Base-by-base conservation (phyloP, 805 yeast species). In the Kazachstania martiniae region DNA sequence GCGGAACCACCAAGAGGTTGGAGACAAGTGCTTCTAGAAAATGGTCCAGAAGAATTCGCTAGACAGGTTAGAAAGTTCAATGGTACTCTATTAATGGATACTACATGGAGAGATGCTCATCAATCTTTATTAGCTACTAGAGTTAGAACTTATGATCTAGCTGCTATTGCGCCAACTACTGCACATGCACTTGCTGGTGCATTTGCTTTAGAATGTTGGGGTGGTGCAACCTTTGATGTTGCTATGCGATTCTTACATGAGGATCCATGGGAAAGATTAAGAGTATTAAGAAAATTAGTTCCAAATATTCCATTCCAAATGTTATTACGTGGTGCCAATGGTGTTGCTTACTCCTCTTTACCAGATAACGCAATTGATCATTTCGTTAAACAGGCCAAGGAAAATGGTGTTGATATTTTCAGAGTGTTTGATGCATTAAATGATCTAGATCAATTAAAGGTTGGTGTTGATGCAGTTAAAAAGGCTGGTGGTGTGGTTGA, bases 41-140 rank as follows among this genome's bases (percentile, higher is more conserved):
- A 79, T 47, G 98, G 98, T 36, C 94, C 98, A 19, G 91, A 71
- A 34, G 82, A 66, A 21, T 91, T 91, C 55, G 95, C 96, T 46
- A 70, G 77, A 63, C 78, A 83, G 50, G 94, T 91, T 38, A 76
- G 96, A 58, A 59, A 64, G 12, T 77, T 74, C 63, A 65, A 83
- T 34, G 98, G 98, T 51, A 78, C 94, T 44, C 67, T 91, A 59
- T 64, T 91, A 50, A 91, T 93, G 84, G 99, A 91, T 61, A 91
- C 99, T 34, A 91, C 99, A 8, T 91, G 99, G 99, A 85, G 99
- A 76, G 99, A 91, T 62, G 98, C 98, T 23, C 98, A 91, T 64
- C 99, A 91, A 69, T 87, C 96, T 16, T 65, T 91, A 47, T 70
- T 91, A 53, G 99, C 99, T 8, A 91, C 99, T 26, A 81, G 98